Conservation (phyloP, 768 basidiomycete genomes). For the Termitomyces sp. region DNA sequence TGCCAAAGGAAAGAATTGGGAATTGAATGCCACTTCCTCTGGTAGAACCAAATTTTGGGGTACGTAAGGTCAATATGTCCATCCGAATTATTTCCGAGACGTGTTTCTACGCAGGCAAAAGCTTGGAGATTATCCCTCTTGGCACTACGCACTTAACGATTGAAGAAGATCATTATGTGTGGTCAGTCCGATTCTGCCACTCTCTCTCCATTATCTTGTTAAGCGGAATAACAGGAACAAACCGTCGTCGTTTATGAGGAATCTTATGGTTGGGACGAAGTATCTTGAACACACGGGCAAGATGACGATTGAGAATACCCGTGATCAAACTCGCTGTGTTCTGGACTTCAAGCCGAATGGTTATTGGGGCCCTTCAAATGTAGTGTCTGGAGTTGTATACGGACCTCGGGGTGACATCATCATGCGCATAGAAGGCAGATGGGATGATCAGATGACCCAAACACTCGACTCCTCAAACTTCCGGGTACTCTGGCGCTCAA, state of each 20-base stretch:
- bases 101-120: constrained; percentile 59
- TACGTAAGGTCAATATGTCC: constrained; percentile 31
- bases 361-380: constrained; percentile 78
- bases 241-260: constrained; percentile 86
- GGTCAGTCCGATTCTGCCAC: constrained; percentile 40
- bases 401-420: constrained; percentile 49
- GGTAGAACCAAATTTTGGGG: constrained; percentile 92
- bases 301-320: constrained; percentile 68
- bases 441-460: constrained; percentile 81
- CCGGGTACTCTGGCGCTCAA: constrained; percentile 73
- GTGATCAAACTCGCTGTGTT: constrained; percentile 53
- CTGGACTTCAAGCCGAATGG: constrained; percentile 87
- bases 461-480: constrained; percentile 65
- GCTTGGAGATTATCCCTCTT: constrained; percentile 80
- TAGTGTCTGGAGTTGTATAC: constrained; percentile 60
- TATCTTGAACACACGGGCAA: constrained; percentile 85
- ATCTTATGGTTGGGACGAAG: constrained; percentile 87
- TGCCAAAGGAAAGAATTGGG: constrained; percentile 78
- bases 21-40: constrained; percentile 68
- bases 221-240: constrained; percentile 54
- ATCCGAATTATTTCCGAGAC: constrained; percentile 13
- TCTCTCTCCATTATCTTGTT: neutral
- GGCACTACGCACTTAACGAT: constrained; percentile 69
- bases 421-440: constrained; percentile 79
- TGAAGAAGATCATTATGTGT: constrained; percentile 64